Evolutionary conservation across 805 yeast species (phyloP).

Genomic region (Candida odintsovae): DNA sequence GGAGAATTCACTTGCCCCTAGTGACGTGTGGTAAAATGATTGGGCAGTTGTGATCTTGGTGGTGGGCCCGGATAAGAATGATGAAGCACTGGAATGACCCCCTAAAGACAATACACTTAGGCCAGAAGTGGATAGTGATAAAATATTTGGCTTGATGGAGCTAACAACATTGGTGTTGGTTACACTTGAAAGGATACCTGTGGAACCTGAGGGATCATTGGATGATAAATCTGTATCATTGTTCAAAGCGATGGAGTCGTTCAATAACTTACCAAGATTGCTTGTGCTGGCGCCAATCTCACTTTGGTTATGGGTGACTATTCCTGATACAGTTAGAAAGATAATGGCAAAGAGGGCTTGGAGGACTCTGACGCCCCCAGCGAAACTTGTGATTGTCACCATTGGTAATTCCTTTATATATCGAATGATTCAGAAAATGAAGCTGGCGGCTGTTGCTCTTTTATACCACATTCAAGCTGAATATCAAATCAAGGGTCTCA

Average conservation of each 20-base stretch:
- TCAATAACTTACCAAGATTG: background rate
- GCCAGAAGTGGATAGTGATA: background rate
- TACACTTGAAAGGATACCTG: too few species aligned
- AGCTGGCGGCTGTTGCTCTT: background rate
- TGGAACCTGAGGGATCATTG: too few species aligned
- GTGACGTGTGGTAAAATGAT: background rate
- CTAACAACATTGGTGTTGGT: background rate
- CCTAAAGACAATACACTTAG: background rate
- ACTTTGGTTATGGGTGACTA: background rate
- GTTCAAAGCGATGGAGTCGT: background rate
- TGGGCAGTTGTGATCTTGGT: background rate
- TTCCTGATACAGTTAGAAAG: background rate
- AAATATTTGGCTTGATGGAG: background rate
- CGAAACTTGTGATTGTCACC: background rate
- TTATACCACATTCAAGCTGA: too few species aligned
- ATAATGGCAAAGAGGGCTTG: background rate
- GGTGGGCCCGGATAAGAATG: background rate
- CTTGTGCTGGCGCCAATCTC: background rate
- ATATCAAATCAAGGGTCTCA: too few species aligned
- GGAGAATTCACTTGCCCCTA: slow-evolving; percentile 13
- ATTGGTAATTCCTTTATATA: background rate
- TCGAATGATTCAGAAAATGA: background rate
- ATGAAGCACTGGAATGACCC: background rate
- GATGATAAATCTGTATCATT: background rate
- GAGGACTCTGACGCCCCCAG: background rate